Evolutionary conservation across 352 stramenopile genomes (phyloP), one percentile per base, ranked within the genome.

Genomic region (Pythium volutum): DNA sequence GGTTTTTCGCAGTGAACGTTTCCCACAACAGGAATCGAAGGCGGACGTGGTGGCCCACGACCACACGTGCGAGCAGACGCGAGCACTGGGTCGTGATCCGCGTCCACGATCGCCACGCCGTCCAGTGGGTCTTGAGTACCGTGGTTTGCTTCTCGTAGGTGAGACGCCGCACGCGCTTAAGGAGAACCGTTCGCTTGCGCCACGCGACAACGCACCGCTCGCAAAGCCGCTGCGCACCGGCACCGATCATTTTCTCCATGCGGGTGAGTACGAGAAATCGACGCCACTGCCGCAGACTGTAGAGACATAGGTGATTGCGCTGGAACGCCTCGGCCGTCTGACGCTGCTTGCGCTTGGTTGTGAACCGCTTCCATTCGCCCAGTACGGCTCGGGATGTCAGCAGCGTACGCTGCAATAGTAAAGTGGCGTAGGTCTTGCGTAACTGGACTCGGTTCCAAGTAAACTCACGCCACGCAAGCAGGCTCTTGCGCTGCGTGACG

Each of bases 11-110:
- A 3, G 67, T 64, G 25, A 84, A 87, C 43, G 64, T 49, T 26
- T 76, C 73, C 81, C 81, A 91, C 11, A 87, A 51, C 23, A 71
- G 27, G 23, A 87, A 91, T 0, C 79, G 75, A 26, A 86, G 81
- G 5, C 76, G 69, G 14, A 84, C 9, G 20, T 67, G 73, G 18
- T 71, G 76, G 0, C 65, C 56, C 9, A 74, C 55, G 25, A 76
- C 71, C 5, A 79, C 66, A 20, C 55, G 77, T 9, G 53, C 62
- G 2, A 90, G 46, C 7, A 90, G 50, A 16, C 58, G 71, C 12
- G 69, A 56, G 25, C 77, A 75, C 16, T 69, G 74, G 14, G 34
- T 25, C 14, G 76, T 66, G 0, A 74, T 49, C 0, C 36, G 29
- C 59, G 55, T 76, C 53, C 67, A 77, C 15, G 71, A 55, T 2